These are phyloP conservation scores for Scorias spongiosa DNA, from an alignment of 2,329 filamentous ascomycete genomes.

Conservation along the genomic window DNA sequence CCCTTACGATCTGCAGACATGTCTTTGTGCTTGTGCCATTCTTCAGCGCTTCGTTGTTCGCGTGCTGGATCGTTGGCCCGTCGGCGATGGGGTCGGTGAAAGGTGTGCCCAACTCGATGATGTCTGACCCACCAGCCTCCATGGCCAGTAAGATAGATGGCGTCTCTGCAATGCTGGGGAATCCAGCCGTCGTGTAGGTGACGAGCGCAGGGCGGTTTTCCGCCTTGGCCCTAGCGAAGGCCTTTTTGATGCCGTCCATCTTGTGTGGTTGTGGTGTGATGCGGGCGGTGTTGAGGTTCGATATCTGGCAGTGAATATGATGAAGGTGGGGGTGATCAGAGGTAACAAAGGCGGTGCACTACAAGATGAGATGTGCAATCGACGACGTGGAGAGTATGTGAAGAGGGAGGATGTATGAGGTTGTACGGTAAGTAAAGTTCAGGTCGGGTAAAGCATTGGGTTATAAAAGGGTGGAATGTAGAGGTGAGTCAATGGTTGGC, in stretches of 20 bases:
- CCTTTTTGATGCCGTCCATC: slow-evolving; percentile 36
- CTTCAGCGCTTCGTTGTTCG: slow-evolving; percentile 75
- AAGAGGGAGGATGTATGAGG: too few species aligned
- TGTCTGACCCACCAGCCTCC: slow-evolving; percentile 84
- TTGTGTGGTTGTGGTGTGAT: slow-evolving; percentile 2
- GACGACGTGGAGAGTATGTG: too few species aligned
- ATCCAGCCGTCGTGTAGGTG: slow-evolving; percentile 92
- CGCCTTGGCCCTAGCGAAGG: slow-evolving; percentile 35
- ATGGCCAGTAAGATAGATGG: slow-evolving; percentile 73
- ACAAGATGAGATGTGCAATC: too few species aligned
- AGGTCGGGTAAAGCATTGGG: too few species aligned
- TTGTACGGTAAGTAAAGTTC: too few species aligned
- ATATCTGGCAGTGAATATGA: too few species aligned
- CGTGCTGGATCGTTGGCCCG: slow-evolving; percentile 88
- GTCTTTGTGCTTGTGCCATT: slow-evolving; percentile 76
- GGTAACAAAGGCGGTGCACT: too few species aligned
- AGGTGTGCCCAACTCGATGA: slow-evolving; percentile 89
- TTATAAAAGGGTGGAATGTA: too few species aligned
- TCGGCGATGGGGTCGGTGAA: slow-evolving; percentile 98
- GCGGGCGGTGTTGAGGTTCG: neutral
- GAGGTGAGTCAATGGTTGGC: too few species aligned
- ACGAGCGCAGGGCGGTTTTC: slow-evolving; percentile 58
- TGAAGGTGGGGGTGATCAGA: too few species aligned
- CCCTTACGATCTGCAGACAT: slow-evolving; percentile 69
- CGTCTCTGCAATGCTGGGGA: slow-evolving; percentile 66